Conservation (phyloP, 2,329 filamentous ascomycete species). For the Epichloe uncinata region DNA sequence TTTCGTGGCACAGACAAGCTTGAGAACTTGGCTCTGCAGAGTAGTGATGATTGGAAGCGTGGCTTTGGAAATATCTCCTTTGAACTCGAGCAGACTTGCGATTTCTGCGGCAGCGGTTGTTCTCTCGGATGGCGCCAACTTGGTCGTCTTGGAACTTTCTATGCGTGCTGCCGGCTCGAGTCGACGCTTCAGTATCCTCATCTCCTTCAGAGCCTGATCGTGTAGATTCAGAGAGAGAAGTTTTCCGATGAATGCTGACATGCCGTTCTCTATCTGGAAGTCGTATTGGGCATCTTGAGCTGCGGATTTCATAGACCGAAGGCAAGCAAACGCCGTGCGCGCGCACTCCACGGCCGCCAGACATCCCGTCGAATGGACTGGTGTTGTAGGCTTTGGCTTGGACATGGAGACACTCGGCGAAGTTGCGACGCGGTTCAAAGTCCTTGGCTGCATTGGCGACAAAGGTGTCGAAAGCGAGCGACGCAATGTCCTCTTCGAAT, state of each 20-base stretch:
- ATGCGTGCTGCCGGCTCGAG: slow-evolving; percentile 30
- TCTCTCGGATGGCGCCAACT: slow-evolving; percentile 16
- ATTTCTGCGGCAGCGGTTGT: slow-evolving; percentile 24
- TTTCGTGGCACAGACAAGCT: slow-evolving; percentile 46
- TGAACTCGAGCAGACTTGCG: slow-evolving; percentile 49
- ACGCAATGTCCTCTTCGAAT: slow-evolving; percentile 29
- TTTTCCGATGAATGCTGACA: slow-evolving; percentile 55
- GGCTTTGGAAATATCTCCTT: slow-evolving; percentile 26
- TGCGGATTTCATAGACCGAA: slow-evolving; percentile 44
- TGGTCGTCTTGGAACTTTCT: slow-evolving; percentile 19
- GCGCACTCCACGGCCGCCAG: slow-evolving; percentile 55
- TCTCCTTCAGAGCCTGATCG: slow-evolving; percentile 55
- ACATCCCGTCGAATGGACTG: slow-evolving; percentile 28
- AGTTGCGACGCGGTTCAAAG: slow-evolving; percentile 46
- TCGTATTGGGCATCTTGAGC: slow-evolving; percentile 41
- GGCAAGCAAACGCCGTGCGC: slow-evolving; percentile 50
- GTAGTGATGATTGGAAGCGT: slow-evolving; percentile 44
- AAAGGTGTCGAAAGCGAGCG: slow-evolving; percentile 45
- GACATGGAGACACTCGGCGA: slow-evolving; percentile 30
- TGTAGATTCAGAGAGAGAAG: slow-evolving; percentile 51
- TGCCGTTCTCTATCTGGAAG: slow-evolving; percentile 59
- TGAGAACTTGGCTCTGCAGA: slow-evolving; percentile 52
- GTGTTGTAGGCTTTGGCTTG: slow-evolving; percentile 15
- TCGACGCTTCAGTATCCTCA: slow-evolving; percentile 50
- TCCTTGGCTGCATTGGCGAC: slow-evolving; percentile 47